Evolutionary conservation across 129 eudicot species (phyloP).

Genomic region (Silybum marianum): DNA sequence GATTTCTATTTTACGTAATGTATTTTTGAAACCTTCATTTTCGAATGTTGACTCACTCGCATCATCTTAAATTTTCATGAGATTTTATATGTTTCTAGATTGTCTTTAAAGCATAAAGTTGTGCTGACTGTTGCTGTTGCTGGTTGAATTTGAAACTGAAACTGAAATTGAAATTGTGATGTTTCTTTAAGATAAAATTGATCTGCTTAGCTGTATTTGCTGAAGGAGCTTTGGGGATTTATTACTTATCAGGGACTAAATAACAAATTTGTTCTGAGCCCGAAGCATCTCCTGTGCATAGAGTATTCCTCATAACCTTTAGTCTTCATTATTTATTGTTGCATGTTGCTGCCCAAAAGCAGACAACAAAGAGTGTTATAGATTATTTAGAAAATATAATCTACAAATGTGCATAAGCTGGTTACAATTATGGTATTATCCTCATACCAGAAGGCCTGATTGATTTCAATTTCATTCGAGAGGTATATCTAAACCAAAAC

Average conservation of each 20-base stretch:
- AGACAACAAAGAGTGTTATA: conserved; percentile 77
- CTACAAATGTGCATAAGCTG: conserved; percentile 77
- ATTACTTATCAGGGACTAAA: neutral
- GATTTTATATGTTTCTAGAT: neutral
- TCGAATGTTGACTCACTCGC: conserved; percentile 2
- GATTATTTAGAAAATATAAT: conserved; percentile 76
- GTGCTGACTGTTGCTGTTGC: conserved; percentile 1
- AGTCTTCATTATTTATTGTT: conserved; percentile 14
- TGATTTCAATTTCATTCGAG: conserved; percentile 79
- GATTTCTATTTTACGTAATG: too few species aligned
- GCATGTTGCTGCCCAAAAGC: conserved; percentile 80
- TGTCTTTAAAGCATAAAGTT: neutral
- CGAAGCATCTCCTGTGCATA: neutral
- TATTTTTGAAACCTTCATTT: too few species aligned
- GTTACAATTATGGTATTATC: conserved; percentile 88
- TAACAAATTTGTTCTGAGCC: neutral
- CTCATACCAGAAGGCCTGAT: conserved; percentile 95
- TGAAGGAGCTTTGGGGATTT: neutral
- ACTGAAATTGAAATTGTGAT: too few species aligned
- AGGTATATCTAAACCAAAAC: conserved; percentile 38
- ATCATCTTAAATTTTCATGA: neutral
- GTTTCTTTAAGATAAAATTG: too few species aligned
- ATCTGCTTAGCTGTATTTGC: too few species aligned
- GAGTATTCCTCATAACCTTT: neutral
- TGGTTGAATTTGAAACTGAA: neutral